Evolutionary conservation across 2,329 filamentous ascomycete species (phyloP).

Genomic region (Cordyceps javanica): DNA sequence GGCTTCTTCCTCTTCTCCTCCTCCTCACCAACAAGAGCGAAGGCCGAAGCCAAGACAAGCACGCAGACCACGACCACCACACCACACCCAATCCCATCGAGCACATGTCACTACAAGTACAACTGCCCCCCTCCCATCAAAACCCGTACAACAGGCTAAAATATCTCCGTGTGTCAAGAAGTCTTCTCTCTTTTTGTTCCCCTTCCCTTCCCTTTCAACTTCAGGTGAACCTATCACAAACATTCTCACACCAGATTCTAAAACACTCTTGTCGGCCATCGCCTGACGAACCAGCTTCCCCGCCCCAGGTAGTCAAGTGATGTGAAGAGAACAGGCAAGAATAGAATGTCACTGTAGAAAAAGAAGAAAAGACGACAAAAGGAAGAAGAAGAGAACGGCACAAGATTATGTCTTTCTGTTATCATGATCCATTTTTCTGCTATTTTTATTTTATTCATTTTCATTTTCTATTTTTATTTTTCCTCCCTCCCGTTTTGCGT

Average conservation of each 20-base stretch:
- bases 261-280: background rate
- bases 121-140: too few relatives aligned
- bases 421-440: background rate
- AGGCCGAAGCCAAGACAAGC: too few relatives aligned
- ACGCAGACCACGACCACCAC: too few relatives aligned
- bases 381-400: background rate
- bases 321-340: background rate
- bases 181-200: background rate
- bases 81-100: too few relatives aligned
- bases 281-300: background rate
- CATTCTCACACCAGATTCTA: background rate
- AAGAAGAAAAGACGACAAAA: background rate
- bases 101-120: too few relatives aligned
- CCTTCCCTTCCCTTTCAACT: background rate
- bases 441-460: background rate
- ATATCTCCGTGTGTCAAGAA: background rate
- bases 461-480: too few relatives aligned
- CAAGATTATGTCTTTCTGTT: background rate
- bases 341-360: background rate
- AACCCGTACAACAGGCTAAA: too few relatives aligned
- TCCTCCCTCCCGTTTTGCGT: too few relatives aligned
- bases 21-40: too few relatives aligned
- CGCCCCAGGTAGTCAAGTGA: background rate
- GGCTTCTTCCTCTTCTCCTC: too few relatives aligned
- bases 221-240: background rate